Evolutionary conservation across 352 stramenopile species (phyloP), one percentile per base, ranked within the genome.

Genomic region (Pythium brachiatum): DNA sequence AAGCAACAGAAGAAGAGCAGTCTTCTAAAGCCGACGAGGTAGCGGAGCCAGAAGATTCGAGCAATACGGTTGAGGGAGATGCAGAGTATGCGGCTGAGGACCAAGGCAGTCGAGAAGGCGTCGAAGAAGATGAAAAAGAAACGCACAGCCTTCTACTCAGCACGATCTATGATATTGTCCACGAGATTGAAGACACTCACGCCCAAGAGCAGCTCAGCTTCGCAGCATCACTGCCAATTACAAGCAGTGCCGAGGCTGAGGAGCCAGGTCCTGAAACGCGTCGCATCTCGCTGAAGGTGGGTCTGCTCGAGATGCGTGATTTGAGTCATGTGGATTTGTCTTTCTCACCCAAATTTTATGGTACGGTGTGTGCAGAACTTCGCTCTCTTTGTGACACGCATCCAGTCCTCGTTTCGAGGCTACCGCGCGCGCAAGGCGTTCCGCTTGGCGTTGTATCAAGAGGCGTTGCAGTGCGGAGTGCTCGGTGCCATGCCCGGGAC

Each of bases 401-500:
- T 90, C 56, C 83, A 92, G 65, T 76, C 79, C 1, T 21, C 74
- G 0, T 88, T 81, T 51, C 81, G 83, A 4, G 79, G 81, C 2
- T 74, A 90, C 48, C 68, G 66, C 11, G 66, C 72, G 6, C 74
- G 83, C 21, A 73, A 78, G 6, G 68, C 71, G 15, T 89, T 90
- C 62, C 81, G 78, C 23, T 46, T 83, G 39, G 70, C 81, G 20
- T 59, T 92, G 21, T 90, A 92, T 59, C 66, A 88, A 41, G 78
- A 92, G 54, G 79, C 83, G 1, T 60, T 89, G 26, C 69, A 67
- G 27, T 84, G 79, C 29, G 81, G 79, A 18, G 79, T 92, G 36
- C 72, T 92, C 0, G 83, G 83, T 23, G 83, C 81, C 5, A 90
- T 90, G 81, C 81, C 83, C 3, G 75, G 81, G 20, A 90, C 78